phyloP scores from a whole-genome alignment of 208 protist species.

The Trypanosoma theileri region DNA sequence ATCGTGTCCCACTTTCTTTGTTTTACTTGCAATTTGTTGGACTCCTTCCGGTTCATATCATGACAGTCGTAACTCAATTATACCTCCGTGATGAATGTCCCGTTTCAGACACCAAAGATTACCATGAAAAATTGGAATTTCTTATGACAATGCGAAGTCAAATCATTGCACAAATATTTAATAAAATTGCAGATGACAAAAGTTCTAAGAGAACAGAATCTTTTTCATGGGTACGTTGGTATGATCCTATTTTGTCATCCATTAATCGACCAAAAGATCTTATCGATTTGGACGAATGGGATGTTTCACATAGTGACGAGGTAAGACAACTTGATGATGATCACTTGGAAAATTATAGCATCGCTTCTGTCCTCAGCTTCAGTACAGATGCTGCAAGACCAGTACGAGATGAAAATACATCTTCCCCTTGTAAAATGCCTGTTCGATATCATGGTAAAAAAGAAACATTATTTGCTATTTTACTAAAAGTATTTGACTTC shows the following conservation, averaged over 20 bases:
- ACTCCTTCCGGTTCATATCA: constrained; percentile 76
- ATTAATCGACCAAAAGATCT: constrained; percentile 39
- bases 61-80: constrained; percentile 80
- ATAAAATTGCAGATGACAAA: constrained; percentile 42
- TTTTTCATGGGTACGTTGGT: constrained; percentile 87
- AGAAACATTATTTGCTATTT: constrained; percentile 77
- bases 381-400: constrained; percentile 26
- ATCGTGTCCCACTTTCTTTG: constrained; percentile 69
- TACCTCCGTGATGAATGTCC: constrained; percentile 85
- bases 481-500: constrained; percentile 89
- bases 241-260: constrained; percentile 50
- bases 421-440: constrained; percentile 11
- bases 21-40: constrained; percentile 86
- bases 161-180: constrained; percentile 69
- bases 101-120: constrained; percentile 73
- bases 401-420: constrained; percentile 9
- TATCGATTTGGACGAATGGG: constrained; percentile 85
- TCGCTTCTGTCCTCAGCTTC: constrained; percentile 52
- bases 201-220: constrained; percentile 41
- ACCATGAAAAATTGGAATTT: constrained; percentile 53
- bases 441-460: constrained; percentile 58
- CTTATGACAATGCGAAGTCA: constrained; percentile 74
- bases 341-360: constrained; percentile 52
- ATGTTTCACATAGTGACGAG: constrained; percentile 34
- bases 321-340: constrained; percentile 39